phyloP scores from a whole-genome alignment of 768 basidiomycete species.

The Trametes cinnabarina region DNA sequence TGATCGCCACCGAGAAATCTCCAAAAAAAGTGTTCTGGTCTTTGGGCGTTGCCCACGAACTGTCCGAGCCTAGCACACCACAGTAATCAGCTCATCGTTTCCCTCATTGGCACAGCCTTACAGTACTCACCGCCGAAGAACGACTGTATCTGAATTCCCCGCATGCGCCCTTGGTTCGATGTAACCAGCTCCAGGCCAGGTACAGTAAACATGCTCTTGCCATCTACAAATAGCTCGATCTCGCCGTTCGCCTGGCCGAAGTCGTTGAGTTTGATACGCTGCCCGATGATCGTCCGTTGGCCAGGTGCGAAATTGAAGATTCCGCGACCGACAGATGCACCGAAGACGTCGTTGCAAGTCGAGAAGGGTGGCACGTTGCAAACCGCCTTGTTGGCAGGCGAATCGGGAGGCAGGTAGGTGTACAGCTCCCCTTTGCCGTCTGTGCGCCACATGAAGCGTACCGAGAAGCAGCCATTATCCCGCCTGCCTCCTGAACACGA shows the following conservation, averaged over 20 bases:
- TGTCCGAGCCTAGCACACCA: conserved; percentile 37
- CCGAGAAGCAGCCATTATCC: conserved; percentile 59
- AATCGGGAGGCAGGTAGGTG: conserved; percentile 44
- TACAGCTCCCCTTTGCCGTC: conserved; percentile 41
- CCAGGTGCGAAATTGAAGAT: conserved; percentile 62
- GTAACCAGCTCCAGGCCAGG: conserved; percentile 53
- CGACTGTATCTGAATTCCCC: conserved; percentile 73
- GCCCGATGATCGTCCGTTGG: conserved; percentile 61
- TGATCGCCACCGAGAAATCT: conserved; percentile 65
- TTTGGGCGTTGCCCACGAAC: conserved; percentile 56
- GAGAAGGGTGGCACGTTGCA: conserved; percentile 50
- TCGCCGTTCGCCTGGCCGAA: conserved; percentile 67
- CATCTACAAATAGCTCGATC: conserved; percentile 63
- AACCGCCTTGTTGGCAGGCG: conserved; percentile 46
- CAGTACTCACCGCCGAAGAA: conserved; percentile 64
- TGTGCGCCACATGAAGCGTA: conserved; percentile 69
- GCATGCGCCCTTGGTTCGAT: conserved; percentile 47
- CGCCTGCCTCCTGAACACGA: conserved; percentile 68
- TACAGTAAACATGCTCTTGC: conserved; percentile 59
- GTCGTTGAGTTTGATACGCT: conserved; percentile 75
- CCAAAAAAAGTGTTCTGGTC: conserved; percentile 63
- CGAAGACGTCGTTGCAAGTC: conserved; percentile 59
- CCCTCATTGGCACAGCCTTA: neutral
- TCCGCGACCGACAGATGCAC: conserved; percentile 67
- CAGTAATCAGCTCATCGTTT: too few relatives aligned